Evolutionary conservation across 768 basidiomycete genomes (phyloP).

Genomic region (Leccinum longicurvipes): DNA sequence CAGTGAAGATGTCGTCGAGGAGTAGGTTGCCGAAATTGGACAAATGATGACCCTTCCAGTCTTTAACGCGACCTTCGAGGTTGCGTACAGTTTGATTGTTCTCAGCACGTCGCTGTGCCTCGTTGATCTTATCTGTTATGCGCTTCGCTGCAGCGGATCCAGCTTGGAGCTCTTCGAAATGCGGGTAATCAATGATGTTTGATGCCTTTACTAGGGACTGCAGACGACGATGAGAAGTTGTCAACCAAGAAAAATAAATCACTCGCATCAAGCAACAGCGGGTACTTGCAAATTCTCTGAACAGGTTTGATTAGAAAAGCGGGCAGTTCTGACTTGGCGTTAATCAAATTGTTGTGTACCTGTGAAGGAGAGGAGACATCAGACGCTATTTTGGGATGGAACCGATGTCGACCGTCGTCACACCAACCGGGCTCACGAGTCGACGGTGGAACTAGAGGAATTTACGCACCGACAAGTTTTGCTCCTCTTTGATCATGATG

Average conservation of each 20-base stretch:
- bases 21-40: constrained; percentile 92
- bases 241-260: constrained; percentile 8
- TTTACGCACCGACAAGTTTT: constrained; percentile 73
- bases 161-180: constrained; percentile 76
- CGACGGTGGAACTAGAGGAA: constrained; percentile 6
- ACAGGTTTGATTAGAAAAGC: constrained; percentile 99
- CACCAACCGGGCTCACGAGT: constrained; percentile 18
- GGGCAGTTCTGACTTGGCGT: constrained; percentile 87
- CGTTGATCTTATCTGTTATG: constrained; percentile 94
- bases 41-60: constrained; percentile 98
- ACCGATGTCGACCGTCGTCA: constrained; percentile 20
- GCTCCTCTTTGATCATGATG: constrained; percentile 81
- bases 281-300: constrained; percentile 98
- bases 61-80: constrained; percentile 83
- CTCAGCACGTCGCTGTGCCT: constrained; percentile 87
- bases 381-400: constrained; percentile 20
- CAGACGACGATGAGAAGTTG: constrained; percentile 1
- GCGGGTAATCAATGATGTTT: constrained; percentile 56
- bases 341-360: constrained; percentile 82
- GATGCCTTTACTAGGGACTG: constrained; percentile 78
- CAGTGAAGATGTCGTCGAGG: constrained; percentile 92
- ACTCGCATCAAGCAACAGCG: constrained; percentile 85
- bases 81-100: constrained; percentile 89
- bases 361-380: constrained; percentile 29
- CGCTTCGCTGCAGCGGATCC: constrained; percentile 88